These are phyloP conservation scores for Auxenochlorella protothecoides DNA, from an alignment of 139 green algal species.

Conservation along the genomic window DNA sequence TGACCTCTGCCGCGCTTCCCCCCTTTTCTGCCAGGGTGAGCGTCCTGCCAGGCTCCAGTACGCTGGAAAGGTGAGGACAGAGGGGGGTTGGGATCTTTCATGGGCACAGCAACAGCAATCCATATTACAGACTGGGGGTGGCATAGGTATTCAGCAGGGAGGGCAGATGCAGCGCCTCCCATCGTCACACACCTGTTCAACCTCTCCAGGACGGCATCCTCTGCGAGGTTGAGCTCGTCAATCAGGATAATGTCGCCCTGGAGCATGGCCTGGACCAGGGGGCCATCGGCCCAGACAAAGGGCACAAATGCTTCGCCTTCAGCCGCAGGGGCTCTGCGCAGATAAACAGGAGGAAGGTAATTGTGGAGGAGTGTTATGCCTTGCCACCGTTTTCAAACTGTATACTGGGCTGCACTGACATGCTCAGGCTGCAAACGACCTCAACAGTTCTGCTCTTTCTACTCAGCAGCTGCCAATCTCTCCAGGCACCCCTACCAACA, in stretches of 20 bases:
- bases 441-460: too few species aligned
- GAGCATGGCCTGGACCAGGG: constrained; percentile 89
- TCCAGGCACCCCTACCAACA: too few species aligned
- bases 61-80: constrained; percentile 37
- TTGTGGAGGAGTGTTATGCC: neutral
- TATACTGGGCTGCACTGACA: neutral
- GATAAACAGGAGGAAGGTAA: too few species aligned
- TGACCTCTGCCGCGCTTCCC: constrained; percentile 57
- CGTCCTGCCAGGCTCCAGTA: constrained; percentile 82
- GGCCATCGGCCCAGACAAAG: constrained; percentile 88
- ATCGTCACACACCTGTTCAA: constrained; percentile 72
- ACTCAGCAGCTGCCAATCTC: too few species aligned
- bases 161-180: neutral
- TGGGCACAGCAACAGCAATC: neutral
- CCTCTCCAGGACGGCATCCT: constrained; percentile 95
- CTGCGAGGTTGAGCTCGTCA: constrained; percentile 96
- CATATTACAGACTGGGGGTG: neutral
- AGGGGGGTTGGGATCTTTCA: neutral
- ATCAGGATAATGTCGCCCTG: constrained; percentile 87
- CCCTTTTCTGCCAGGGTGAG: constrained; percentile 92
- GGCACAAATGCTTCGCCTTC: constrained; percentile 15
- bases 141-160: neutral
- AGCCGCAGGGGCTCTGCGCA: too few species aligned
- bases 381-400: constrained; percentile 5
- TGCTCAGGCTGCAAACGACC: too few species aligned